Percentiles rank a stretch among this genome's conserved stretches.
Conservation (phyloP, 2,329 filamentous ascomycete species). For the Colletotrichum godetiae region DNA sequence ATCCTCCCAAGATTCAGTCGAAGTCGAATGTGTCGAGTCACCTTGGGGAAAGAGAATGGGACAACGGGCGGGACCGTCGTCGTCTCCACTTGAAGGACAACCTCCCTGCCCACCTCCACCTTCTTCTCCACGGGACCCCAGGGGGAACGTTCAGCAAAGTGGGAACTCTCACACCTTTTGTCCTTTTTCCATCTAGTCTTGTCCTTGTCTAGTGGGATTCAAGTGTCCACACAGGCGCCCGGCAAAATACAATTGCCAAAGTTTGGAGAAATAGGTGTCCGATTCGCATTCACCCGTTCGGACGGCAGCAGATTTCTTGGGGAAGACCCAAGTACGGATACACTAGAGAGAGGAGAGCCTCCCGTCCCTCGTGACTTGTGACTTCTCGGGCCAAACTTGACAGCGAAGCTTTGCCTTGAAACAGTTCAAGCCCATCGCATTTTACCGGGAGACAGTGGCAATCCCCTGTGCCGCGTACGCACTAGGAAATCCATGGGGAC, state of each 20-base stretch:
- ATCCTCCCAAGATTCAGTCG: background rate
- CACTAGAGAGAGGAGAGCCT: background rate
- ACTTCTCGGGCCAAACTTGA: conserved; percentile 10
- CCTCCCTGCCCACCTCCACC: conserved; percentile 24
- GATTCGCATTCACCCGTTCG: conserved; percentile 23
- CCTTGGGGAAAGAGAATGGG: conserved; percentile 3
- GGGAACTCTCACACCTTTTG: conserved; percentile 18
- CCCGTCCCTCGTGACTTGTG: conserved; percentile 3
- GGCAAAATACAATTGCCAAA: conserved; percentile 29
- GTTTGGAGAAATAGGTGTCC: background rate
- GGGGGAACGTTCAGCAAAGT: conserved; percentile 18
- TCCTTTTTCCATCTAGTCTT: conserved; percentile 16
- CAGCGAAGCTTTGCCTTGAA: conserved; percentile 32
- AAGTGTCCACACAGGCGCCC: conserved; percentile 21
- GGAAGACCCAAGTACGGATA: background rate
- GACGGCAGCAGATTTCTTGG: conserved; percentile 19
- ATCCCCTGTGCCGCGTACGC: conserved; percentile 21
- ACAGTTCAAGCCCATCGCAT: conserved; percentile 17
- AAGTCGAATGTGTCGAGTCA: background rate
- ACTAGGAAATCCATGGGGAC: background rate
- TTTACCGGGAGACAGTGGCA: conserved; percentile 28
- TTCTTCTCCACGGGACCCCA: conserved; percentile 30
- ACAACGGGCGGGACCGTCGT: conserved; percentile 22
- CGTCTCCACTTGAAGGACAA: conserved; percentile 15
- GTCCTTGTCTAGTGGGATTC: conserved; percentile 27